A percentile compares a stretch with the other conserved stretches of the same genome.
Evolutionary conservation across 305 asterid species (phyloP).

Genomic region (Solanum hybrid): DNA sequence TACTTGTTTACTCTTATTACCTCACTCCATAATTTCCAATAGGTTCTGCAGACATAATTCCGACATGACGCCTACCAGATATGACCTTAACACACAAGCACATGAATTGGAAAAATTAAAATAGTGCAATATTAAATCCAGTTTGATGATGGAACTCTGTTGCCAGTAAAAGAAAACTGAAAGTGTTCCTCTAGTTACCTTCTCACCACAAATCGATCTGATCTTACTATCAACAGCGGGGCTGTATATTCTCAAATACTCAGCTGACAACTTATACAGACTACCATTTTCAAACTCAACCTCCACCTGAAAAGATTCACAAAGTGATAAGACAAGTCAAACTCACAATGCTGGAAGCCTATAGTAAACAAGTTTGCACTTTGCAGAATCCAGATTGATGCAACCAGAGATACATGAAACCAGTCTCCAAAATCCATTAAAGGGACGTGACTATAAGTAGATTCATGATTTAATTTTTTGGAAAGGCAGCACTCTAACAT

Average conservation of each 20-base stretch:
- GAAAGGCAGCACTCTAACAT: neutral
- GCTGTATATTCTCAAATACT: slow-evolving; percentile 69
- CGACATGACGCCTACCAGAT: slow-evolving; percentile 71
- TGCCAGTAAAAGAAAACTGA: neutral
- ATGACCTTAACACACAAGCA: slow-evolving; percentile 50
- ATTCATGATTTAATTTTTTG: neutral
- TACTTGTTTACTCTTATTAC: slow-evolving; percentile 20
- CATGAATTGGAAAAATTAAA: neutral
- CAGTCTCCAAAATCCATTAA: neutral
- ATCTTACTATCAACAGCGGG: slow-evolving; percentile 87
- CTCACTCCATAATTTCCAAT: slow-evolving; percentile 91
- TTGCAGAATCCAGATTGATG: neutral
- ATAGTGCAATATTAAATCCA: neutral
- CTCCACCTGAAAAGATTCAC: slow-evolving; percentile 45
- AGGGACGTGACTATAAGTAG: neutral
- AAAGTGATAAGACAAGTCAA: neutral
- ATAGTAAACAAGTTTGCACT: neutral
- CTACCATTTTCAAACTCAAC: slow-evolving; percentile 59
- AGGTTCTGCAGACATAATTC: slow-evolving; percentile 93
- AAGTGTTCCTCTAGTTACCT: slow-evolving; percentile 33
- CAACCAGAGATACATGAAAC: neutral
- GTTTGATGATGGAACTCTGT: neutral
- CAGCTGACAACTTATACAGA: slow-evolving; percentile 55
- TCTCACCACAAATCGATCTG: slow-evolving; percentile 71
- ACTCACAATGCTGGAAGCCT: neutral